These are phyloP conservation scores for Coemansia reversa DNA, from an alignment of 192 early-diverging fungal species.

Conservation along the genomic window DNA sequence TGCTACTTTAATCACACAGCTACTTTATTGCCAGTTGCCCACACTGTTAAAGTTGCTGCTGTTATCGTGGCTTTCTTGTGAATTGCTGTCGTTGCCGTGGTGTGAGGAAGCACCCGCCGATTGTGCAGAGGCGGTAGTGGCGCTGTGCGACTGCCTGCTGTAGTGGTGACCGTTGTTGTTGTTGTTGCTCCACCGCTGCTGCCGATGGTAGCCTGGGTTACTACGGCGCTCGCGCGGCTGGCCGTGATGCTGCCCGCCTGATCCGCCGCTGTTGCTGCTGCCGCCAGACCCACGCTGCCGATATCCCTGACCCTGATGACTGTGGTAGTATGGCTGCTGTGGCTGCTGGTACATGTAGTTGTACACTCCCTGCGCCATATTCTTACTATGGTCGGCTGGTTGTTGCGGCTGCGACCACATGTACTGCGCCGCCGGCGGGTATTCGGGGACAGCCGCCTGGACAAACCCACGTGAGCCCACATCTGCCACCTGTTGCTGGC, in stretches of 20 bases:
- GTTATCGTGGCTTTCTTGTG: too few relatives aligned
- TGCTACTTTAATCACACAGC: too few relatives aligned
- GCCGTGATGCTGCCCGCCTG: slow-evolving; percentile 16
- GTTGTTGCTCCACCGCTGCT: slow-evolving; percentile 39
- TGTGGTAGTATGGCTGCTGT: slow-evolving; percentile 19
- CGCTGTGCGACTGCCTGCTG: slow-evolving; percentile 9
- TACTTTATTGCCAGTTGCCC: too few relatives aligned
- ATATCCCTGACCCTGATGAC: slow-evolving; percentile 18
- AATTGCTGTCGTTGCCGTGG: neutral
- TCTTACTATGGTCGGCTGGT: slow-evolving; percentile 7
- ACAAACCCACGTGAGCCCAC: slow-evolving; percentile 14
- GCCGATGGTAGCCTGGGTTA: slow-evolving; percentile 16
- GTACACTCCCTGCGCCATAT: slow-evolving; percentile 11
- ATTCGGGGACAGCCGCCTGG: slow-evolving; percentile 9
- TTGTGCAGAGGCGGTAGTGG: neutral
- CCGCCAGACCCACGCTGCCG: slow-evolving; percentile 34
- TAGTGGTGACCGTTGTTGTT: slow-evolving; percentile 15
- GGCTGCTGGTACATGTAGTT: slow-evolving; percentile 16
- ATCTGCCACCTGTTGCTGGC: slow-evolving; percentile 5
- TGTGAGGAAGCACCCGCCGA: slow-evolving; percentile 4
- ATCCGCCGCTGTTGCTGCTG: slow-evolving; percentile 8
- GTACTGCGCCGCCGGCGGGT: slow-evolving; percentile 21
- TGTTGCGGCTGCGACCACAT: slow-evolving; percentile 26
- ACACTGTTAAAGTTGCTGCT: too few relatives aligned
- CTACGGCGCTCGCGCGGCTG: slow-evolving; percentile 32